Evolutionary conservation across 2,329 filamentous ascomycete genomes (phyloP), one percentile per base, ranked within the genome.

Genomic region (Alternaria gansuensis): DNA sequence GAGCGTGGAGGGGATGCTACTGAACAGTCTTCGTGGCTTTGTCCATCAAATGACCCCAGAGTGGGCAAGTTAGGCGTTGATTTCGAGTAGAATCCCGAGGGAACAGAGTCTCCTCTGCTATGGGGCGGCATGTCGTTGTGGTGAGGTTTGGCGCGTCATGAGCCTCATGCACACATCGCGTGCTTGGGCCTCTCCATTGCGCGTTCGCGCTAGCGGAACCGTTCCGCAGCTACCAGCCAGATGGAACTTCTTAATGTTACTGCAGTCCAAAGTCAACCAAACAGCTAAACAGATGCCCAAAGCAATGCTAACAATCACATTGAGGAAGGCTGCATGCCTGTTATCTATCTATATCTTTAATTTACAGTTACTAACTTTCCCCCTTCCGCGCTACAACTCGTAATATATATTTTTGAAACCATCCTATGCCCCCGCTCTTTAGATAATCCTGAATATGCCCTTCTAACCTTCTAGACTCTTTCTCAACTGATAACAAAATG

Each of bases 51-150:
- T 3, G 77, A 74, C 48, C 64, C 68, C n/a, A 80, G 63, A 0
- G 79, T 81, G 2, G 81, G 77, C 2, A 82, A 71, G 54, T 82
- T 81, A 5, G 81, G 81, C 3, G 81, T 82, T 0, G 81, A 82
- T 55, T 79, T 79, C 33, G 81, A 82, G 54, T 81, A 79, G 54
- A 80, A 73, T 24, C 76, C 77, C n/a, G 70, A 48, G 24, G 78
- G 78, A 2, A 77, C 66, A 4, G 67, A 62, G n/a, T 60, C 67
- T 41, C 79, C 80, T 77, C 80, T 75, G 58, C 79, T 81, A 58
- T 79, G 76, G 2, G 79, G 79, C 40, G 80, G 70, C 80, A 81
- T 81, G 68, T 66, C 57, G 69, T 69, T 49, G 51, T 55, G n/a
- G 29, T 46, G 34, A 37, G n/a, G 23, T 40, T 23, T 57, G 44